Percentiles rank a stretch among this genome's conserved stretches.
phyloP scores from a whole-genome alignment of 2,329 filamentous ascomycete species.

The Penicillium expansum region DNA sequence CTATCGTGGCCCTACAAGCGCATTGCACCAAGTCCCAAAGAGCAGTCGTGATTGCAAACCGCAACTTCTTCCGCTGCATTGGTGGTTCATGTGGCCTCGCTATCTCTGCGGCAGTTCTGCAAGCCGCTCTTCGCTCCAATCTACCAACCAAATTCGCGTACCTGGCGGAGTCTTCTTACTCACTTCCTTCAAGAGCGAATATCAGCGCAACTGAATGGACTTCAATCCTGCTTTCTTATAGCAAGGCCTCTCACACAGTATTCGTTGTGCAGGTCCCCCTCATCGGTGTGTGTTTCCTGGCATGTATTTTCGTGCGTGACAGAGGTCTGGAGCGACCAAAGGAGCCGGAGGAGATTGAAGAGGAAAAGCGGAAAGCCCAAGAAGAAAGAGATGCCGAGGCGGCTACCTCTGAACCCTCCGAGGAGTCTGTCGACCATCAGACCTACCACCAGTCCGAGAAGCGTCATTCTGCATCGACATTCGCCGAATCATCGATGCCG shows the following conservation, averaged over 20 bases:
- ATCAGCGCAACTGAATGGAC: conserved; percentile 37
- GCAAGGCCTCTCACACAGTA: conserved; percentile 53
- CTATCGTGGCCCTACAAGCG: conserved; percentile 57
- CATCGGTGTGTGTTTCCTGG: conserved; percentile 51
- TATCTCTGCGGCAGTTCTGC: conserved; percentile 54
- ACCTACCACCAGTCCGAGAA: conserved; percentile 9
- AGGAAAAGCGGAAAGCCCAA: conserved; percentile 30
- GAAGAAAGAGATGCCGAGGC: conserved; percentile 23
- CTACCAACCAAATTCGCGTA: conserved; percentile 40
- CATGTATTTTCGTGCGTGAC: conserved; percentile 54
- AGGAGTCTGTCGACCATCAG: conserved; percentile 2
- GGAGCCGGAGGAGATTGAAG: conserved; percentile 30
- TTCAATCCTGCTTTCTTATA: conserved; percentile 52
- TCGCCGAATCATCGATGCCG: conserved; percentile 15
- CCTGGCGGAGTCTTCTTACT: conserved; percentile 43
- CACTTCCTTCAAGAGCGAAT: conserved; percentile 28
- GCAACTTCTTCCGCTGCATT: conserved; percentile 61
- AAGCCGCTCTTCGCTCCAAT: conserved; percentile 37
- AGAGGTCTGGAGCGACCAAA: conserved; percentile 45
- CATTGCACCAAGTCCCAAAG: conserved; percentile 57
- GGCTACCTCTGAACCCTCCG: not conserved
- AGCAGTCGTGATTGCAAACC: conserved; percentile 60
- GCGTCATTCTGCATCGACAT: conserved; percentile 14
- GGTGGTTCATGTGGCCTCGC: conserved; percentile 60
- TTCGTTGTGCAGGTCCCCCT: conserved; percentile 58